Evolutionary conservation across 148 eudicot species (phyloP), one percentile per base, ranked within the genome.

Genomic region (Fagopyrum esculentum): DNA sequence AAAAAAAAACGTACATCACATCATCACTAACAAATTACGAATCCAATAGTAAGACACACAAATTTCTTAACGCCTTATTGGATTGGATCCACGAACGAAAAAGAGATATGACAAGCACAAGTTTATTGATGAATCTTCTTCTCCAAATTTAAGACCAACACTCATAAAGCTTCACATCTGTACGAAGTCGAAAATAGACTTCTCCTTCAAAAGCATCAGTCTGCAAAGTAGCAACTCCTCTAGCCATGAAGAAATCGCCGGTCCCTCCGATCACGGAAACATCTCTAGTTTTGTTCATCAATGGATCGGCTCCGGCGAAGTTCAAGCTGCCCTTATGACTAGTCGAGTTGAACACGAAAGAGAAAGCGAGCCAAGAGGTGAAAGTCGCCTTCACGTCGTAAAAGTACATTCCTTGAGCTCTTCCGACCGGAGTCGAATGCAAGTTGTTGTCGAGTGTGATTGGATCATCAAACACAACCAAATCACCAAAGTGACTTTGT

Each of bases 191-290:
- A 55, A 91, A 91, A 64, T 91, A 91, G 17, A 80, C 89, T 12
- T 85, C 89, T 15, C 93, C 93, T 71, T 91, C 86, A 48, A 73
- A 77, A 0, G 89, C 82, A 78, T 86, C 91, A 2, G 96, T 91
- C 83, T 56, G 78, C 73, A 89, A 47, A n/a, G 91, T 89, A 19
- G 89, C 93, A 57, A 89, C 73, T 45, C 96, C 96, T 68, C 96
- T 64, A 63, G 89, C 59, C 96, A 91, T 89, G 81, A 91, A 89
- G 71, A 91, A 91, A 51, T 91, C 93, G 3, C 96, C 96, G 0
- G 96, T 91, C 5, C 96, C 96, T 12, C 93, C 96, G 45, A 91
- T 72, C 1, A 91, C 85, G 0, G 93, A 89, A 17, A 91, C 59
- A 54, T 91, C 96, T 82, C 93, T 87, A 5, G 89, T 86, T 76